phyloP scores from a whole-genome alignment of 1,284 basidiomycete species.

The Pseudozyma hubeiensis region DNA sequence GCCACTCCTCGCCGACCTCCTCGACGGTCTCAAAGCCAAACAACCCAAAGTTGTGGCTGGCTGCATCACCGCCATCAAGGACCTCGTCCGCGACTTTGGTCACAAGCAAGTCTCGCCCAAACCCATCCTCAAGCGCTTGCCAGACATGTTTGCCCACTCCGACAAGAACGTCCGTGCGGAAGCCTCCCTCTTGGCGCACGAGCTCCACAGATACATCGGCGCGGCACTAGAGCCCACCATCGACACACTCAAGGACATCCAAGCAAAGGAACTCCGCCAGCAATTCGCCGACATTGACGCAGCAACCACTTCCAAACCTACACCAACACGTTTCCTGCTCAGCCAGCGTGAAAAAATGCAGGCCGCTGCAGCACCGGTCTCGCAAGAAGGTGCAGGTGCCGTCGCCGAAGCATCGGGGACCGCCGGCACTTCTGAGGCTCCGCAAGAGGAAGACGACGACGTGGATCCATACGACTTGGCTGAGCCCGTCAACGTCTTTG shows the following conservation, averaged over 20 bases:
- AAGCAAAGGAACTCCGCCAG: slow-evolving; percentile 94
- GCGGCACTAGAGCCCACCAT: slow-evolving; percentile 86
- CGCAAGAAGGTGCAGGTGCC: slow-evolving; percentile 17
- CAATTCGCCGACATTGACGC: slow-evolving; percentile 86
- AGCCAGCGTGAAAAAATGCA: slow-evolving; percentile 73
- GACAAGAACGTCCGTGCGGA: slow-evolving; percentile 97
- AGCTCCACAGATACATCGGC: slow-evolving; percentile 89
- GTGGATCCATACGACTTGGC: slow-evolving; percentile 85
- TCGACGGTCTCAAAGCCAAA: slow-evolving; percentile 87
- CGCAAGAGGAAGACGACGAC: slow-evolving; percentile 48
- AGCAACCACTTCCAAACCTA: slow-evolving; percentile 83
- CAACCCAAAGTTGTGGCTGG: slow-evolving; percentile 94
- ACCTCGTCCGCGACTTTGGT: slow-evolving; percentile 81
- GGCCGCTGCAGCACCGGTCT: slow-evolving; percentile 30
- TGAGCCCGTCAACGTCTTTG: slow-evolving; percentile 82
- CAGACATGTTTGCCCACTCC: slow-evolving; percentile 92
- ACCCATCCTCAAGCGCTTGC: slow-evolving; percentile 83
- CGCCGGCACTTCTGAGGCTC: slow-evolving; percentile 17
- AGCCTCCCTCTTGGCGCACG: slow-evolving; percentile 80
- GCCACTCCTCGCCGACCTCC: slow-evolving; percentile 85
- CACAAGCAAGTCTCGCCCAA: slow-evolving; percentile 79
- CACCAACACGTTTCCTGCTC: slow-evolving; percentile 82
- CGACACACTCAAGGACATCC: slow-evolving; percentile 95
- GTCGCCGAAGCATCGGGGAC: slow-evolving; percentile 17
- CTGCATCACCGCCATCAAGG: slow-evolving; percentile 81